Evolutionary conservation across 768 basidiomycete genomes (phyloP).

Genomic region (Podaxis sp.): DNA sequence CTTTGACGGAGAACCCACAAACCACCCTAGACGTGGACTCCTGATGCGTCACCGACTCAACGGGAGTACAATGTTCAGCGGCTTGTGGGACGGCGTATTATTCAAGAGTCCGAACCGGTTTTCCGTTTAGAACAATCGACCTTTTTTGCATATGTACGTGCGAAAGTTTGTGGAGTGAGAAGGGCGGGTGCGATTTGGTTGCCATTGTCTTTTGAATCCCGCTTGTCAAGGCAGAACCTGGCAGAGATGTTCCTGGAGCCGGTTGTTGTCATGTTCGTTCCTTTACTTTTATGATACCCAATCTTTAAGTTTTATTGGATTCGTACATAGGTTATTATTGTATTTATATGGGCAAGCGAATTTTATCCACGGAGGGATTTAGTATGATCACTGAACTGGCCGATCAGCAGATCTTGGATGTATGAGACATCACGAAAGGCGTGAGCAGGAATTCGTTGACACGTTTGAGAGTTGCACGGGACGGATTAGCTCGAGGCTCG

Average conservation of each 20-base stretch:
- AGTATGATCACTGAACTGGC: not conserved
- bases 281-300: not conserved
- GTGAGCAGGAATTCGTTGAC: constrained; percentile 35
- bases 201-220: not conserved
- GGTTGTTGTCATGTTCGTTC: not conserved
- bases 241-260: not conserved
- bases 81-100: constrained; percentile 27
- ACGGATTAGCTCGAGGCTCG: constrained; percentile 77
- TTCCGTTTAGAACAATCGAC: constrained; percentile 22
- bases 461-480: constrained; percentile 65
- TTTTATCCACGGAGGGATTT: not conserved
- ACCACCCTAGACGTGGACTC: constrained; percentile 14
- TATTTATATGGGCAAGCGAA: not conserved
- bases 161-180: constrained; percentile 7
- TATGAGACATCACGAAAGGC: not conserved
- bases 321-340: not conserved
- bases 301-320: not conserved
- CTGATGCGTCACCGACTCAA: constrained; percentile 19
- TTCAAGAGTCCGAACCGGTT: constrained; percentile 25
- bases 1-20: constrained; percentile 7
- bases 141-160: not conserved
- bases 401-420: too few relatives aligned
- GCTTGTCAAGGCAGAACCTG: not conserved
- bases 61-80: constrained; percentile 23
- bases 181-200: not conserved